Conservation (phyloP, 306 rosid species). For the Malus asiatica region DNA sequence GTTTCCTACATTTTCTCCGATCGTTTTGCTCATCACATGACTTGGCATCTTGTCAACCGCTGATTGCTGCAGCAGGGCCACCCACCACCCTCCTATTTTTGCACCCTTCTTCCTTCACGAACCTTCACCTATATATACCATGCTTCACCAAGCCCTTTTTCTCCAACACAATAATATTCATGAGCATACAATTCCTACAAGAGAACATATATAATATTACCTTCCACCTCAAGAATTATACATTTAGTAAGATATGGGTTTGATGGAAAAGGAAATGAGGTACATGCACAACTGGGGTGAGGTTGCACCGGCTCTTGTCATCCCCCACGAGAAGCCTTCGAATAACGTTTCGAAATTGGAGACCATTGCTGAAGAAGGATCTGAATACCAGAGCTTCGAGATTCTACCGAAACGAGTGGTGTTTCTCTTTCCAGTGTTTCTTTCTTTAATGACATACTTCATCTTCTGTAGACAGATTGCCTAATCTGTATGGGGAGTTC, state of each 20-base stretch:
- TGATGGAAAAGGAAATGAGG: conserved; percentile 10
- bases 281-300: conserved; percentile 2
- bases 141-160: not conserved
- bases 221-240: not conserved
- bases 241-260: not conserved
- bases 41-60: not conserved
- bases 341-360: conserved; percentile 10
- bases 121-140: not conserved
- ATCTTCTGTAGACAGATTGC: not conserved
- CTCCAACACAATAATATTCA: not conserved
- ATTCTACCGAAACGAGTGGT: conserved; percentile 3
- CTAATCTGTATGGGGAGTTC: not conserved
- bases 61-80: not conserved
- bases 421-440: conserved; percentile 1
- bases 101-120: not conserved
- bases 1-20: not conserved
- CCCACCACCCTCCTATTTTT: not conserved
- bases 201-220: not conserved
- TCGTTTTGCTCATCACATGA: not conserved
- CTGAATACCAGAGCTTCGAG: not conserved
- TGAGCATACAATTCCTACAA: not conserved
- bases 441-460: not conserved
- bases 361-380: conserved; percentile 12
- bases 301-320: conserved; percentile 2
- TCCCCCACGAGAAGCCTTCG: conserved; percentile 12